Evolutionary conservation across 352 stramenopile species (phyloP), one percentile per base, ranked within the genome.

Genomic region (Phytophthora niederhauseri): DNA sequence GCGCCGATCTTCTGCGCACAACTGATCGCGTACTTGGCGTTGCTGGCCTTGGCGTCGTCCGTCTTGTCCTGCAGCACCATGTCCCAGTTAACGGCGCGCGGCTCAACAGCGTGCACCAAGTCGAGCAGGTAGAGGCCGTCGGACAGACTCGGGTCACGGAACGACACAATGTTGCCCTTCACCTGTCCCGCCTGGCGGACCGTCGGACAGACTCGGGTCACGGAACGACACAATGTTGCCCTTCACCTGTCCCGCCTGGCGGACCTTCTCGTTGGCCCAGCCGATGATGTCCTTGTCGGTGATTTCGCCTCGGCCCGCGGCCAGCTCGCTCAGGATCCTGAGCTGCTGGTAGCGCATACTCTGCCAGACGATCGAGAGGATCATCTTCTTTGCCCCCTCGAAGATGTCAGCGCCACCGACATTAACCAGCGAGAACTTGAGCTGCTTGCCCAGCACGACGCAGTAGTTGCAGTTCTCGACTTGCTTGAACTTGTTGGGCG

Each of bases 301-400:
- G 63, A 96, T 91, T 22, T 87, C 82, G 2, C 70, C 62, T 4
- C 70, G 66, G 20, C 77, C 75, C 9, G 79, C 76, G 0, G 81
- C 79, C 8, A 95, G 62, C 4, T 82, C 77, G 31, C 84, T 90
- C 56, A 97, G 66, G 22, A 97, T 77, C 57, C 95, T 92, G 24
- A 98, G 70, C 55, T 96, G 93, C 70, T 97, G 91, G 75, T 95
- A 84, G 36, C 94, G 85, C 94, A 98, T 98, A 64, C 93, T 91
- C 78, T 98, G 94, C 94, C 93, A 98, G 36, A 98, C 96, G 36
- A 98, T 91, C 52, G 90, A 97, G 51, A 98, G 66, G 51, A 97
- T 97, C 64, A 98, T 82, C 75, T 98, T 98, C 72, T 96, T 95
- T 49, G 96, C 97, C 52, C 85, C 89, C 69, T 98, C 92, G 31